Percentiles rank a stretch among this genome's conserved stretches.
Conservation (phyloP, 2,329 filamentous ascomycete genomes). For the Immersiporthe knoxdaviesiana region DNA sequence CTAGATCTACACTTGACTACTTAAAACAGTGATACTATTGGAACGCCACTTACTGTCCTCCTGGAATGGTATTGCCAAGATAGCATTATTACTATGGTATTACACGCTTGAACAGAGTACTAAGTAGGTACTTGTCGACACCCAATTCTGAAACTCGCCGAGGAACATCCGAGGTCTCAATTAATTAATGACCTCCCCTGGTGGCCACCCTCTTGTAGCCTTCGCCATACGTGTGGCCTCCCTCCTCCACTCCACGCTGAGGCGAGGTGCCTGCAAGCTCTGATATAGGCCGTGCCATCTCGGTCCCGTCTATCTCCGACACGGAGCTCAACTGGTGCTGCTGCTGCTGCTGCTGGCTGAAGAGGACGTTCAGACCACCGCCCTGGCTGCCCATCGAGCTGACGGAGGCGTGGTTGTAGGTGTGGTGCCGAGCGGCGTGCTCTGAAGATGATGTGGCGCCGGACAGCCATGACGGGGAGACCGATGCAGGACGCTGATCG, state of each 20-base stretch:
- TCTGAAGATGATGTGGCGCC: slow-evolving; percentile 2
- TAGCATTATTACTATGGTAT: background rate
- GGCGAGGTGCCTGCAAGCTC: slow-evolving; percentile 20
- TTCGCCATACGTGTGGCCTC: background rate
- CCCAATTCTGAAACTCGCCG: background rate
- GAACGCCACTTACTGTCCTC: too few relatives aligned
- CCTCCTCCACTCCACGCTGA: background rate
- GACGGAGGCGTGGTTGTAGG: slow-evolving; percentile 13
- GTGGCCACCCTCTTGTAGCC: slow-evolving; percentile 17
- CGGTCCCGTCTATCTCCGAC: slow-evolving; percentile 23
- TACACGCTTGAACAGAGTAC: background rate
- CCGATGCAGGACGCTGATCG: slow-evolving; percentile 14
- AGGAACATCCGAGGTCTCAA: background rate
- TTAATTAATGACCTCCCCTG: background rate
- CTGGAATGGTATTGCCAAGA: too few relatives aligned
- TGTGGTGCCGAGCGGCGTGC: background rate
- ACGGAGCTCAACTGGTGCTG: slow-evolving; percentile 7
- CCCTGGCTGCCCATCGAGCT: slow-evolving; percentile 20
- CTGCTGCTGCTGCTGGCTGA: slow-evolving; percentile 6
- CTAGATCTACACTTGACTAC: too few relatives aligned
- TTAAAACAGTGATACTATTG: too few relatives aligned
- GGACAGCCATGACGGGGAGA: slow-evolving; percentile 20
- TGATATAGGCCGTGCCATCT: slow-evolving; percentile 11
- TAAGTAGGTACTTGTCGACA: background rate
- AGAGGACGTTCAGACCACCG: slow-evolving; percentile 1